Evolutionary conservation across 1,139 yeast genomes (phyloP).

Genomic region (Diutina pseudorugosa): DNA sequence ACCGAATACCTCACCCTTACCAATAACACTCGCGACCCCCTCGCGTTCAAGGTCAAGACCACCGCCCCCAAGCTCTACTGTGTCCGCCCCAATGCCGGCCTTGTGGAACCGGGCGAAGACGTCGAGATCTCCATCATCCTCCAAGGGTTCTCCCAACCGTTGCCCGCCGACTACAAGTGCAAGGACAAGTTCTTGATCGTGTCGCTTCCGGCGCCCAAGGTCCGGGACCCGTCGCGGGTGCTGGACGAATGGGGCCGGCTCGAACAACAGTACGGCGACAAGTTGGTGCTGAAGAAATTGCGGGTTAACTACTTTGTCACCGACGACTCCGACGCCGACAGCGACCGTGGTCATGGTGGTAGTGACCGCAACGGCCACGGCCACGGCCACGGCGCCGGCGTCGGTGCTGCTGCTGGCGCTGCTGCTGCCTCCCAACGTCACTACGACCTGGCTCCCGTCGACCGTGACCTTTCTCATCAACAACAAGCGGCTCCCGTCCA

Average conservation of each 20-base stretch:
- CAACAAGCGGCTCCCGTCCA: neutral
- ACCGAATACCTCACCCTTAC: constrained; percentile 58
- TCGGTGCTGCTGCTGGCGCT: constrained; percentile 7
- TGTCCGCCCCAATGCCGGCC: constrained; percentile 89
- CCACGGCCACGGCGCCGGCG: constrained; percentile 5
- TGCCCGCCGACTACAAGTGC: constrained; percentile 61
- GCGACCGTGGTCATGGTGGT: constrained; percentile 7
- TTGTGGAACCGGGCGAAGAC: constrained; percentile 62
- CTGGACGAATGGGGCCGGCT: constrained; percentile 64
- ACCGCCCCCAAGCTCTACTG: constrained; percentile 96
- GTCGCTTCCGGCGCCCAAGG: constrained; percentile 61
- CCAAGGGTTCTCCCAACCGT: constrained; percentile 72
- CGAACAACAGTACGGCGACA: constrained; percentile 48
- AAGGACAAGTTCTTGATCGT: constrained; percentile 89
- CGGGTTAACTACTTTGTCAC: constrained; percentile 53
- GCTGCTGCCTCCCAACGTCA: neutral
- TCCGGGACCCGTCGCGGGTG: constrained; percentile 43
- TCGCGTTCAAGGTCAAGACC: constrained; percentile 93
- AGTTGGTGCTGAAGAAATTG: constrained; percentile 61
- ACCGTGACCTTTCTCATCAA: neutral
- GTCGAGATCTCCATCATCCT: constrained; percentile 71
- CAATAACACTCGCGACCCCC: constrained; percentile 49
- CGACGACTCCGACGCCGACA: constrained; percentile 14
- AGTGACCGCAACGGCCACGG: constrained; percentile 5
- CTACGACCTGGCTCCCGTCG: neutral